Base-by-base conservation (phyloP, 192 early-diverging fungal species). In the Backusella tarrabulga region DNA sequence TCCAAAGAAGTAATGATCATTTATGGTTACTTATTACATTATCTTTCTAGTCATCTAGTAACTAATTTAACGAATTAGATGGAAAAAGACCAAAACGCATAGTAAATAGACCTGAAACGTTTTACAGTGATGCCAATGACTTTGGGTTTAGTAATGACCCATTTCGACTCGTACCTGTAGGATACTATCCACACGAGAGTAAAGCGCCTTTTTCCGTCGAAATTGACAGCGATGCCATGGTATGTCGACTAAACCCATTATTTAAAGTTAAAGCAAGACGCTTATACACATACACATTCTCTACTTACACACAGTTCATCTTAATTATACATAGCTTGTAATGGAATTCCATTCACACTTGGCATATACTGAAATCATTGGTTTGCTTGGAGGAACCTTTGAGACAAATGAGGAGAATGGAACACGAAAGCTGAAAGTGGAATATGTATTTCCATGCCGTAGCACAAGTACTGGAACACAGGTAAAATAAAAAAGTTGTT, bases 331-430 rank as follows among this genome's bases (percentile, higher is more conserved):
- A 32, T 87, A 90, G 94, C 85, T 93, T 72, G 88, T 97, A 21
- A 96, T 98, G 91, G 96, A 98, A 75, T 90, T 98, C 79, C 96
- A 97, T 71, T 87, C 95, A 29, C 96, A 98, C 77, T 84, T 98
- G 77, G 92, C 93, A n/a, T 85, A 95, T 74, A 95, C 95, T 1
- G 97, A 98, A 77, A 93, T 97, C 50, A 97, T 98, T 79, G 97
- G 97, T 34, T 85, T 98, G 29, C 87, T 98, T 8, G 97, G 96
- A 67, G 97, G 97, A 0, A 86, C 78, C 2, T 95, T 87, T 69
- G 85, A 91, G 42, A 36, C 35, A 68, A 79, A 78, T 9, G 77
- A 81, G 19, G 75, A 63, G 56, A 4, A 75, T 60, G 44, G 78
- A 32, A 19, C 67, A 66, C 68, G 80, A 73, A 68, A 83, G 3